Percentiles rank a stretch among this genome's conserved stretches.
Evolutionary conservation across 106 monocot genomes (phyloP).

Genomic region (Phalaenopsis equestris): DNA sequence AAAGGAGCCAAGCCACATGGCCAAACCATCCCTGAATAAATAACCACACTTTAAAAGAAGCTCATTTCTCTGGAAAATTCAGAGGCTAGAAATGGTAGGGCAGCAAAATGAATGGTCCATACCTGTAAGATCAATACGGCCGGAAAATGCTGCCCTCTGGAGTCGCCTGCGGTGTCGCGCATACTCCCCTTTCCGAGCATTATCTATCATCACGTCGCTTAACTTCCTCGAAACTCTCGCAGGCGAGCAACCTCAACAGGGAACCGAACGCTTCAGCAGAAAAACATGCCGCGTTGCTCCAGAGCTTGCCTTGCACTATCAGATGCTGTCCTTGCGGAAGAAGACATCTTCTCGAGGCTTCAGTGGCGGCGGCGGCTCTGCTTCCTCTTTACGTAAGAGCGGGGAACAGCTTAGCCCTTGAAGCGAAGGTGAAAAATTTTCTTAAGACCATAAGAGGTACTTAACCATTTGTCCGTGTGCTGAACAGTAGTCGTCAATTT

Average conservation of each 20-base stretch:
- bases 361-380: neutral
- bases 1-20: too few relatives aligned
- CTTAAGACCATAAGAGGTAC: neutral
- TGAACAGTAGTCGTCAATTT: neutral
- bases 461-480: too few relatives aligned
- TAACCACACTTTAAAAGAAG: too few relatives aligned
- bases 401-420: neutral
- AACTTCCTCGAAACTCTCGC: neutral
- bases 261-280: neutral
- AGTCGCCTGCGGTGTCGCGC: neutral
- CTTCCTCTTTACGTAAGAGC: neutral
- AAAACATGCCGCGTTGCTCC: neutral
- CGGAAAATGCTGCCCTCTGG: neutral
- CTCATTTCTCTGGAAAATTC: too few relatives aligned
- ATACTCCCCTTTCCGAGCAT: too few relatives aligned
- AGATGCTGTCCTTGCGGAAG: constrained; percentile 7
- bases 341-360: constrained; percentile 2
- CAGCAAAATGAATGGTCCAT: too few relatives aligned
- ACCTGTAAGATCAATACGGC: neutral
- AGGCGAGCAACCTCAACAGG: neutral
- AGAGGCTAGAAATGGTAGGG: too few relatives aligned
- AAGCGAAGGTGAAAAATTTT: neutral
- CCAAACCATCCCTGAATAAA: too few relatives aligned
- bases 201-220: neutral
- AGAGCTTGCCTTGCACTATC: neutral